These are phyloP conservation scores for Nemania diffusa DNA, from an alignment of 2,329 filamentous ascomycete genomes.

Conservation along the genomic window DNA sequence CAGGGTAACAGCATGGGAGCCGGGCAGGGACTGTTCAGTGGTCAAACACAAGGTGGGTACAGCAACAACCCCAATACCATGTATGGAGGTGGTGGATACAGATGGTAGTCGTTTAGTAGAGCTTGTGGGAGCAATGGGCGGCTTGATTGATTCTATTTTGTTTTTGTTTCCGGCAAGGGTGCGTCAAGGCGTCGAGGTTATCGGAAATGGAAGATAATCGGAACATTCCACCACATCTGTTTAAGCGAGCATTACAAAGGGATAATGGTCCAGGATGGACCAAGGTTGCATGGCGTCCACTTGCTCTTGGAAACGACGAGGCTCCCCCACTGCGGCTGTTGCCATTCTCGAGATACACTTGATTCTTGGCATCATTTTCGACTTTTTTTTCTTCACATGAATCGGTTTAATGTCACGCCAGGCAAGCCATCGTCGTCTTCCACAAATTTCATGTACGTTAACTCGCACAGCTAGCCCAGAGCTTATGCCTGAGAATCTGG, in stretches of 20 bases:
- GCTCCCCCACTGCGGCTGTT: constrained; percentile 46
- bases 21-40: constrained; percentile 89
- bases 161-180: constrained; percentile 46
- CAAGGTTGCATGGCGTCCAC: constrained; percentile 52
- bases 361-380: constrained; percentile 42
- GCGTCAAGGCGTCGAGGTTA: constrained; percentile 46
- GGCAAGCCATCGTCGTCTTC: constrained; percentile 79
- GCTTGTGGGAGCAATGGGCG: constrained; percentile 37
- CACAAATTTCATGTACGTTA: constrained; percentile 74
- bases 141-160: constrained; percentile 40
- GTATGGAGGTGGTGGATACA: constrained; percentile 73
- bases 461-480: constrained; percentile 57
- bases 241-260: constrained; percentile 61
- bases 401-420: constrained; percentile 58
- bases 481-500: constrained; percentile 53
- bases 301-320: constrained; percentile 51
- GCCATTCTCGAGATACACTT: constrained; percentile 48
- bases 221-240: constrained; percentile 52
- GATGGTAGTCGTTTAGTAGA: constrained; percentile 65
- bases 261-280: constrained; percentile 48
- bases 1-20: constrained; percentile 80
- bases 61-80: constrained; percentile 88
- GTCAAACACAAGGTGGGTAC: constrained; percentile 95
- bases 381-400: constrained; percentile 42
- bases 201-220: constrained; percentile 47